A percentile compares a stretch with the other conserved stretches of the same genome.
Evolutionary conservation across 1,139 yeast genomes (phyloP).

Genomic region (Eremothecium coryli): DNA sequence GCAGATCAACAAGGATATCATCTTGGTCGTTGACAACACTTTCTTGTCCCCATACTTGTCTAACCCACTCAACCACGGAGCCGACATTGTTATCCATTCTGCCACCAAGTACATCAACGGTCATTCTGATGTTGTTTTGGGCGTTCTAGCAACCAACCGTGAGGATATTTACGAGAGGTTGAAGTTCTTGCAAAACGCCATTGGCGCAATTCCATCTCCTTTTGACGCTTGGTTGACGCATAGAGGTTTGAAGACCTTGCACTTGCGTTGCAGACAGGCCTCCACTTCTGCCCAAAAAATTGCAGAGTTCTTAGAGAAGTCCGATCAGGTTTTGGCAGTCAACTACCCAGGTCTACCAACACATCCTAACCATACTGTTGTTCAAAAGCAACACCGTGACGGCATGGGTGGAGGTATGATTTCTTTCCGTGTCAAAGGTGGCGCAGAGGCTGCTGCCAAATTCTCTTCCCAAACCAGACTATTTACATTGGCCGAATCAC

Average conservation of each 20-base stretch:
- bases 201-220: slow-evolving; percentile 84
- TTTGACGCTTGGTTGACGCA: slow-evolving; percentile 91
- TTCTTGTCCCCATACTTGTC: slow-evolving; percentile 89
- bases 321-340: slow-evolving; percentile 50
- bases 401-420: slow-evolving; percentile 90
- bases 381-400: slow-evolving; percentile 68
- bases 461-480: slow-evolving; percentile 68
- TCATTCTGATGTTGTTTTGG: slow-evolving; percentile 87
- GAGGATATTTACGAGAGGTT: slow-evolving; percentile 53
- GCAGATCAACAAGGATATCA: slow-evolving; percentile 38
- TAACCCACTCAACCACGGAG: slow-evolving; percentile 76
- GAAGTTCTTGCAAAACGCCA: slow-evolving; percentile 77
- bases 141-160: slow-evolving; percentile 65
- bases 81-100: slow-evolving; percentile 80
- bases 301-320: slow-evolving; percentile 54
- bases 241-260: slow-evolving; percentile 84
- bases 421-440: slow-evolving; percentile 78
- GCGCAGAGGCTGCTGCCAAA: slow-evolving; percentile 63
- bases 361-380: slow-evolving; percentile 56
- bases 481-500: slow-evolving; percentile 80
- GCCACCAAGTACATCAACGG: slow-evolving; percentile 90
- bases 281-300: slow-evolving; percentile 57
- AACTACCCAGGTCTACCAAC: slow-evolving; percentile 76
- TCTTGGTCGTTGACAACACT: slow-evolving; percentile 83
- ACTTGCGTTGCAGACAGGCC: slow-evolving; percentile 68